Percentiles rank a stretch among this genome's conserved stretches.
These are phyloP conservation scores for Sinapis alba DNA, from an alignment of 441 rosid species.

Conservation along the genomic window DNA sequence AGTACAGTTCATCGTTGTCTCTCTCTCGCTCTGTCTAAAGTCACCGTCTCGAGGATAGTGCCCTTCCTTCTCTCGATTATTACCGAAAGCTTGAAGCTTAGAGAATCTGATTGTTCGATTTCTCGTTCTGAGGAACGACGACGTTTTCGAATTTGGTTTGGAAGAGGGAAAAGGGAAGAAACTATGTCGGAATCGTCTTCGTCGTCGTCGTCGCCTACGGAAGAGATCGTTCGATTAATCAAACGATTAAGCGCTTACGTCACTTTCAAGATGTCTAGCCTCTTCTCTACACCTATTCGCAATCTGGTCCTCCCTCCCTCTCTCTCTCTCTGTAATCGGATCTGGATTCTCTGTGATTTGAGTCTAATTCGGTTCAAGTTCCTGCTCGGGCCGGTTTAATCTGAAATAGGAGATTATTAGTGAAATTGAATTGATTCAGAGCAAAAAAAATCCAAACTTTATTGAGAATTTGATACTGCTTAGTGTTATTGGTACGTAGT, in stretches of 20 bases:
- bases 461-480: no score
- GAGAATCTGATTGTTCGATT: conserved; percentile 23
- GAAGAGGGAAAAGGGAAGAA: not conserved
- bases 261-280: conserved; percentile 73
- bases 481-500: not conserved
- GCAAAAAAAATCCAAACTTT: no score
- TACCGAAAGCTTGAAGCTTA: conserved; percentile 24
- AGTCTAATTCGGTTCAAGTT: not conserved
- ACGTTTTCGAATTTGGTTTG: not conserved
- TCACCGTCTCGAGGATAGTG: conserved; percentile 26
- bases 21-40: conserved; percentile 2
- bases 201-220: conserved; percentile 49
- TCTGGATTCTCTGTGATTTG: conserved; percentile 24
- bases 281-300: conserved; percentile 65
- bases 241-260: conserved; percentile 85
- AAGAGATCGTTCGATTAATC: conserved; percentile 76
- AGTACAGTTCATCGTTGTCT: conserved; percentile 15
- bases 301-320: conserved; percentile 58
- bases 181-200: not conserved
- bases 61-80: not conserved
- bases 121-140: not conserved
- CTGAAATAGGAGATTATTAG: not conserved
- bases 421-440: conserved; percentile 35
- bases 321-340: conserved; percentile 30
- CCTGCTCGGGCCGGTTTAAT: not conserved